Evolutionary conservation across 1,284 basidiomycete genomes (phyloP).

Genomic region (Sanguinoderma infundibulare): DNA sequence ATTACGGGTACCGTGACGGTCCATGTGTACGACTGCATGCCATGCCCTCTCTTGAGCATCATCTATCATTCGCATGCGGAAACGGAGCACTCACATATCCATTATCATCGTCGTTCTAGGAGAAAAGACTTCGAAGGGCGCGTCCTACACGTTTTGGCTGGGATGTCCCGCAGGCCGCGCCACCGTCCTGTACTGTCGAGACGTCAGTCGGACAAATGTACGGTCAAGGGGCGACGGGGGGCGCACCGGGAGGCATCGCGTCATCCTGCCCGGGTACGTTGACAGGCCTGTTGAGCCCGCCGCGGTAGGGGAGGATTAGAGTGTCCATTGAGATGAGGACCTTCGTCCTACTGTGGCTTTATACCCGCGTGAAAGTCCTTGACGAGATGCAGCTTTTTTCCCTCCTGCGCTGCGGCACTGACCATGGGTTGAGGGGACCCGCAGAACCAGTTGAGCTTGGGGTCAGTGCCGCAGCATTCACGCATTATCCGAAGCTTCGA

Average conservation of each 20-base stretch:
- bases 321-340: not conserved
- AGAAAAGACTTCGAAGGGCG: not conserved
- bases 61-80: not conserved
- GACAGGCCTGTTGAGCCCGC: not conserved
- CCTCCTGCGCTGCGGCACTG: too few relatives aligned
- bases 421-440: too few relatives aligned
- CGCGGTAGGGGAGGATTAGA: not conserved
- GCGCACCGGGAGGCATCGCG: not conserved
- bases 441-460: too few relatives aligned
- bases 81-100: not conserved
- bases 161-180: too few relatives aligned
- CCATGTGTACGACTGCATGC: not conserved
- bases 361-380: too few relatives aligned
- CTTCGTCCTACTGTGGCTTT: too few relatives aligned
- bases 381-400: too few relatives aligned
- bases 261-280: not conserved
- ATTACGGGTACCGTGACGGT: not conserved
- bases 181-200: not conserved
- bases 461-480: too few relatives aligned
- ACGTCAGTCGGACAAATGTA: not conserved
- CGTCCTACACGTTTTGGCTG: not conserved
- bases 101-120: not conserved
- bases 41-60: not conserved
- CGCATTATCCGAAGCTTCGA: too few relatives aligned
- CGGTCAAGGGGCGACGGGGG: too few relatives aligned